A percentile compares a stretch with the other conserved stretches of the same genome.
phyloP scores from a whole-genome alignment of 1,284 basidiomycete species.

The Phellopilus nigrolimitatus region DNA sequence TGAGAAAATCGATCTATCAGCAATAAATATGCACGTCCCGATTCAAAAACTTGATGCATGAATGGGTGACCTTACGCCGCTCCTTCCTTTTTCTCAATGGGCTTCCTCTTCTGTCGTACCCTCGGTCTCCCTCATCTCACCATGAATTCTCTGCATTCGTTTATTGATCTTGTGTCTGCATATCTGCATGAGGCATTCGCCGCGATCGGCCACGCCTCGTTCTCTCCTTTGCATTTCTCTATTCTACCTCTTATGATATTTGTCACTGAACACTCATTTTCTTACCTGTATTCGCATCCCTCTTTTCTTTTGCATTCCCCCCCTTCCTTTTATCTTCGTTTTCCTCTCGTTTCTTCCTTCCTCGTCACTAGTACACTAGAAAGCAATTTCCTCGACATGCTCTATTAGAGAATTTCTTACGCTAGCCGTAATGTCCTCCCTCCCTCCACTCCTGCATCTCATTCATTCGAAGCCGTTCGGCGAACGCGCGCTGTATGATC shows the following conservation, averaged over 20 bases:
- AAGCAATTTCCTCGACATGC: conserved; percentile 9
- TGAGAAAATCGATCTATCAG: conserved; percentile 29
- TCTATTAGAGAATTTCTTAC: conserved; percentile 13
- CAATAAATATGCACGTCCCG: conserved; percentile 63
- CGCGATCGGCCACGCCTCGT: conserved; percentile 1
- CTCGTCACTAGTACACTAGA: conserved; percentile 10
- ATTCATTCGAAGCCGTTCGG: background rate
- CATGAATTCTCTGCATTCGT: conserved; percentile 10
- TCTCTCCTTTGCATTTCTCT: conserved; percentile 10
- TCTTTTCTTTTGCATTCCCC: conserved; percentile 2
- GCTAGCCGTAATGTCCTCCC: conserved; percentile 15
- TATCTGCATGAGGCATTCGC: conserved; percentile 8
- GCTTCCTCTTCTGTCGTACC: conserved; percentile 8
- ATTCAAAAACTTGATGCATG: conserved; percentile 20
- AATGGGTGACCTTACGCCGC: background rate
- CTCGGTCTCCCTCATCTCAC: background rate
- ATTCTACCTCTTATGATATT: background rate
- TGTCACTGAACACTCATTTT: background rate
- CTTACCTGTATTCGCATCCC: background rate
- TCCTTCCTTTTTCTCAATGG: conserved; percentile 7
- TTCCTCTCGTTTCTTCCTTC: conserved; percentile 1
- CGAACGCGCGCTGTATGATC: background rate
- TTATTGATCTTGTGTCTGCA: background rate
- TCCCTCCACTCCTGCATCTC: conserved; percentile 9
- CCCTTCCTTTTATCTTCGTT: conserved; percentile 1